Conservation (phyloP, 768 basidiomycete genomes). For the Podaxis carcinomalis region DNA sequence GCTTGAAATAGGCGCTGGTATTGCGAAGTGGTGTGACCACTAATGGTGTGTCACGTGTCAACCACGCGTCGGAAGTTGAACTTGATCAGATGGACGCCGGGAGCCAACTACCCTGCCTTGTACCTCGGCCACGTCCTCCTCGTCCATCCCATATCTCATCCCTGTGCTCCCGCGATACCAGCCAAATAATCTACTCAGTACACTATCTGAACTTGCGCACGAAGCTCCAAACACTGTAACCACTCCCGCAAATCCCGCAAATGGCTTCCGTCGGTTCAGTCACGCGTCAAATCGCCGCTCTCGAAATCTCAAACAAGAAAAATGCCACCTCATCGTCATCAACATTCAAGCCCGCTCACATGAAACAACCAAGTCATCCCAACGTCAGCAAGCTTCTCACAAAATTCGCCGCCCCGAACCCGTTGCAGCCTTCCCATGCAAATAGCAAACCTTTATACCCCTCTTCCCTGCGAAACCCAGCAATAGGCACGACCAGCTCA, state of each 20-base stretch:
- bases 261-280: slow-evolving; percentile 52
- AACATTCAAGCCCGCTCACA: slow-evolving; percentile 27
- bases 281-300: slow-evolving; percentile 64
- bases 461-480: slow-evolving; percentile 41
- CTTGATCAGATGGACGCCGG: not conserved
- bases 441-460: slow-evolving; percentile 30
- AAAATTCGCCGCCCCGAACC: slow-evolving; percentile 69
- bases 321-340: slow-evolving; percentile 27
- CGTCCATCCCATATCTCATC: not conserved
- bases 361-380: slow-evolving; percentile 55
- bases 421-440: slow-evolving; percentile 27
- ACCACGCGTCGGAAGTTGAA: slow-evolving; percentile 5
- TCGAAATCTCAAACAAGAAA: slow-evolving; percentile 60
- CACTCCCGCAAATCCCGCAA: not conserved
- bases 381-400: slow-evolving; percentile 69
- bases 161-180: not conserved
- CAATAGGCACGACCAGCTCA: slow-evolving; percentile 12
- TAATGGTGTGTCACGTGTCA: not conserved
- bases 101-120: not conserved
- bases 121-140: not conserved
- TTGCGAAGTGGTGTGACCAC: not conserved
- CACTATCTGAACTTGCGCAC: not conserved
- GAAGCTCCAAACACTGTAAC: not conserved
- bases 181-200: not conserved
- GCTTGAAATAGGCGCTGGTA: not conserved